Conservation (phyloP, 2,329 filamentous ascomycete species). For the Colletotrichum trifolii region DNA sequence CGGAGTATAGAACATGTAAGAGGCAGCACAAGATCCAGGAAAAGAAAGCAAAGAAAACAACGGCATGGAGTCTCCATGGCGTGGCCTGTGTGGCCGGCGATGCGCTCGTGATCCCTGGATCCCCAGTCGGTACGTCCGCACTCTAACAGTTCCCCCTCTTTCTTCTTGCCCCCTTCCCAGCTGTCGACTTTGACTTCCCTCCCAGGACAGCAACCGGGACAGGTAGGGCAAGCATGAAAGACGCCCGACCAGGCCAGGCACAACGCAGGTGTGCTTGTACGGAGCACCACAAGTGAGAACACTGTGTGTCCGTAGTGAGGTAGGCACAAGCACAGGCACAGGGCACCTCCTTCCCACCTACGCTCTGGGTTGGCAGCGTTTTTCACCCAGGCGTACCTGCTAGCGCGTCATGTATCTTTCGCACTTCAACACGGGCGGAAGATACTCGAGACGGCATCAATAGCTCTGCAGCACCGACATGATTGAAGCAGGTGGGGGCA, state of each 20-base stretch:
- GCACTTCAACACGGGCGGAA: too few species aligned
- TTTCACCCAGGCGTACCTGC: neutral
- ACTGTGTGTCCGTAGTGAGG: too few species aligned
- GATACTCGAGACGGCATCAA: too few species aligned
- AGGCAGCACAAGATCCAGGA: neutral
- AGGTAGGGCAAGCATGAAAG: conserved; percentile 1
- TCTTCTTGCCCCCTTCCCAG: neutral
- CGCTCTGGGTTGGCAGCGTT: neutral
- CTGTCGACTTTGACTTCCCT: conserved; percentile 3
- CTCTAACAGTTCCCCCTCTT: neutral
- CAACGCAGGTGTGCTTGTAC: neutral
- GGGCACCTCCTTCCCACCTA: conserved; percentile 9
- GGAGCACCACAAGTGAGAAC: too few species aligned
- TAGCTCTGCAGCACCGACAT: too few species aligned
- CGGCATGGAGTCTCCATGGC: conserved; percentile 14
- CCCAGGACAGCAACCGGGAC: conserved; percentile 17
- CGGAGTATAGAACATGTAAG: neutral
- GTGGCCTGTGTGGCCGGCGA: conserved; percentile 14
- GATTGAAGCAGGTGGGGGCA: too few species aligned
- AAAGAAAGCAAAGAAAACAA: conserved; percentile 2
- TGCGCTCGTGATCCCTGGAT: conserved; percentile 12
- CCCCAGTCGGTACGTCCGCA: conserved; percentile 28
- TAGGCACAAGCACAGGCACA: neutral
- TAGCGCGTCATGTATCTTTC: neutral
- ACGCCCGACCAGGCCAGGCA: conserved; percentile 10